Conservation (phyloP, 73 alveolate species). For the Paramecium caudatum region DNA sequence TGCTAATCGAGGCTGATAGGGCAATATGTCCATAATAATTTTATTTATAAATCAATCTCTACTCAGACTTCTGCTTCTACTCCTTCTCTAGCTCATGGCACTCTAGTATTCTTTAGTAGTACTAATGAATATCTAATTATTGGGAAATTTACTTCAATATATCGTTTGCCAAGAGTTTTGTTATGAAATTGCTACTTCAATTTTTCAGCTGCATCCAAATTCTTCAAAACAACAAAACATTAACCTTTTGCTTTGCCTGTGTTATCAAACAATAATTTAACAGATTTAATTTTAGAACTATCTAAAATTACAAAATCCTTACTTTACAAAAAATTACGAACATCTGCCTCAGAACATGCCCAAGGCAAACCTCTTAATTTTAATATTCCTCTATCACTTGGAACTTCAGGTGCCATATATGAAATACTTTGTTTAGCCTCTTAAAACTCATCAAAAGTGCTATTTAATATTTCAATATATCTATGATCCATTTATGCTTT, state of each 20-base stretch:
- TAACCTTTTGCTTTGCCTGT: conserved; percentile 49
- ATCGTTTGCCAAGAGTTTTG: neutral
- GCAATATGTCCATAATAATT: conserved; percentile 41
- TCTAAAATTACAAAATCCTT: neutral
- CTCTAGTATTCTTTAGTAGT: neutral
- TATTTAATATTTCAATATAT: conserved; percentile 25
- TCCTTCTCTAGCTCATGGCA: neutral
- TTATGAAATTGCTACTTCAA: conserved; percentile 39
- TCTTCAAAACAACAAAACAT: conserved; percentile 43
- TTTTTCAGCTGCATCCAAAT: neutral
- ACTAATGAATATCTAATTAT: neutral
- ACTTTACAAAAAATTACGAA: conserved; percentile 22
- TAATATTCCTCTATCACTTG: neutral
- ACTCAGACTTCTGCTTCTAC: neutral
- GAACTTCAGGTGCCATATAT: neutral
- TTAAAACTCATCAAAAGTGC: conserved; percentile 24
- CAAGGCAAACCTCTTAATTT: conserved; percentile 63
- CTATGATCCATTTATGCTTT: conserved; percentile 51
- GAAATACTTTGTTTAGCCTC: neutral
- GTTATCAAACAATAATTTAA: conserved; percentile 14
- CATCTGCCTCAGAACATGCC: conserved; percentile 16
- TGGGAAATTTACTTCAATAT: conserved; percentile 13
- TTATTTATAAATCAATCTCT: no score
- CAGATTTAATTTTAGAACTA: conserved; percentile 12
- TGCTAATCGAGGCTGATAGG: conserved; percentile 30